Conservation (phyloP, 208 protist species). For the Leishmania guyanensis region DNA sequence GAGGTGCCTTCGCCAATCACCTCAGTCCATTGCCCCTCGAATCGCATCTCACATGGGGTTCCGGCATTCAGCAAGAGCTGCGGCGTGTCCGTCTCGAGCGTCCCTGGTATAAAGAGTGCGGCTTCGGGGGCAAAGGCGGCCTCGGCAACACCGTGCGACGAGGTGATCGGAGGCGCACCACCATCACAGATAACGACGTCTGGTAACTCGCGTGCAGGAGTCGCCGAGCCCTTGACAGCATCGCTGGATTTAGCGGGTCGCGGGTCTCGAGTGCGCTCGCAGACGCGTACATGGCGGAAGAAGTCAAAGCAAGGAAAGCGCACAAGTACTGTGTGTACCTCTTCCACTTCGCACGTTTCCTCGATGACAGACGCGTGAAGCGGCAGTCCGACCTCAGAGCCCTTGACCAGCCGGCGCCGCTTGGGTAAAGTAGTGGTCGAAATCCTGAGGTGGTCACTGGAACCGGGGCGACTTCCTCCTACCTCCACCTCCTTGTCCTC, state of each 20-base stretch:
- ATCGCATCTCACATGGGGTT: slow-evolving; percentile 44
- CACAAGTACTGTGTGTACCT: slow-evolving; percentile 50
- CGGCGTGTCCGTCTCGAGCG: slow-evolving; percentile 54
- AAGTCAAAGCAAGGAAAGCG: slow-evolving; percentile 86
- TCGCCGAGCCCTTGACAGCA: neutral
- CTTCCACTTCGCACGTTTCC: slow-evolving; percentile 52
- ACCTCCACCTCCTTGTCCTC: neutral
- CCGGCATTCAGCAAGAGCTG: slow-evolving; percentile 46
- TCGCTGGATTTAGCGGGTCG: neutral
- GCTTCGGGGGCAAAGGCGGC: slow-evolving; percentile 37
- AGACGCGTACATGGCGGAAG: slow-evolving; percentile 76
- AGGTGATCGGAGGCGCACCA: neutral
- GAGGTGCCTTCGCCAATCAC: slow-evolving; percentile 8
- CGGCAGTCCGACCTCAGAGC: slow-evolving; percentile 10
- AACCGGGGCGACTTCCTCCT: neutral
- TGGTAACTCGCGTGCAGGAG: neutral
- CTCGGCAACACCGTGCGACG: neutral
- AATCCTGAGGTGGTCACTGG: neutral
- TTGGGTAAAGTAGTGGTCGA: neutral
- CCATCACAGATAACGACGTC: neutral
- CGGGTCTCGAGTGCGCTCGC: slow-evolving; percentile 33
- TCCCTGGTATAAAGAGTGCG: slow-evolving; percentile 40
- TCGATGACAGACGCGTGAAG: slow-evolving; percentile 31
- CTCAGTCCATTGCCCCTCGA: slow-evolving; percentile 65
- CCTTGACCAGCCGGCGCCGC: slow-evolving; percentile 11